phyloP scores from a whole-genome alignment of 345 rosid genomes.

The Sonneratia alba region DNA sequence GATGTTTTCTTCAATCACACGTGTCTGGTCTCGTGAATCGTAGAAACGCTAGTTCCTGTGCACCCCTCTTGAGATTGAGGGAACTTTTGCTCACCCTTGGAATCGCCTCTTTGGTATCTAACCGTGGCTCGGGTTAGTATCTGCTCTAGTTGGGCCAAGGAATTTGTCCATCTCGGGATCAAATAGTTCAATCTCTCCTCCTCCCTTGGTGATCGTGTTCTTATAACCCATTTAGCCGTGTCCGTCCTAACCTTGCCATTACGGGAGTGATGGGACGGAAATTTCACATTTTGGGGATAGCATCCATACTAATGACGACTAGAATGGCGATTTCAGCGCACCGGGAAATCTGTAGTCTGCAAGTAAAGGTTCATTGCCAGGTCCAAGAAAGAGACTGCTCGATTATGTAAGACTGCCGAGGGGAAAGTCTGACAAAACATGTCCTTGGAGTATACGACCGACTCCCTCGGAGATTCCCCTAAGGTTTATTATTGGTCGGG shows the following conservation, averaged over 20 bases:
- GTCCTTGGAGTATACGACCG: conserved; percentile 43
- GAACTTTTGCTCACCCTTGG: conserved; percentile 23
- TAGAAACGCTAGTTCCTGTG: too few relatives aligned
- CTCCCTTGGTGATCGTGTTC: conserved; percentile 39
- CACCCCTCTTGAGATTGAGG: too few relatives aligned
- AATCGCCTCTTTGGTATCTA: conserved; percentile 45
- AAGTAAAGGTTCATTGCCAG: conserved; percentile 47
- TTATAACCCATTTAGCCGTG: conserved; percentile 40
- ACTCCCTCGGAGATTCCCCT: conserved; percentile 62
- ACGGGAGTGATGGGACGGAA: conserved; percentile 49
- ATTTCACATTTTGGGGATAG: conserved; percentile 54
- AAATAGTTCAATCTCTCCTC: conserved; percentile 31
- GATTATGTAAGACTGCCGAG: conserved; percentile 76
- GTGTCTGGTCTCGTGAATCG: too few relatives aligned
- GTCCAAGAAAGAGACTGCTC: conserved; percentile 50
- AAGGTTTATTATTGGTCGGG: conserved; percentile 3
- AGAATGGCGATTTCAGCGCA: too few relatives aligned
- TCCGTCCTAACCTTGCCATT: conserved; percentile 43
- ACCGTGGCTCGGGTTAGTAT: conserved; percentile 27
- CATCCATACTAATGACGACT: conserved; percentile 6
- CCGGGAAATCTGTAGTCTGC: conserved; percentile 42
- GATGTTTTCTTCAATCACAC: too few relatives aligned
- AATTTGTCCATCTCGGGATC: conserved; percentile 40
- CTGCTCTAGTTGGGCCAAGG: too few relatives aligned
- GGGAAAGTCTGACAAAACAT: conserved; percentile 34